Evolutionary conservation across 208 protist genomes (phyloP), one percentile per base, ranked within the genome.

Genomic region (Trypanosoma congolense): DNA sequence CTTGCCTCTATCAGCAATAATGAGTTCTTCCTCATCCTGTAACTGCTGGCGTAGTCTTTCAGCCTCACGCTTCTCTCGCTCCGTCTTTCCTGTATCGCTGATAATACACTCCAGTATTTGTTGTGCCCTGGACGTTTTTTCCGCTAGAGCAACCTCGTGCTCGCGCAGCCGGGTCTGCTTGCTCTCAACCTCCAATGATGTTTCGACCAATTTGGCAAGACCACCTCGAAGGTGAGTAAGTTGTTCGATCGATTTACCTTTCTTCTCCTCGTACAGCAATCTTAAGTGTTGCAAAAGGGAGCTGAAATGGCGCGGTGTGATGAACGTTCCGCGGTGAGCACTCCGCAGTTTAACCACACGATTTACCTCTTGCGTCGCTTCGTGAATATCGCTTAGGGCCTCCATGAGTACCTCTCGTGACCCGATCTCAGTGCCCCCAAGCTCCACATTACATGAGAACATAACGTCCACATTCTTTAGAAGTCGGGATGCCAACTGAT

Each of bases 221-320:
- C 98, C 98, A 44, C 80, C 87, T 67, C 95, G 96, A 4, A 99
- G 68, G 72, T 99, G 97, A 14, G 78, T 59, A 58, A 98, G 92
- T 68, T 98, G 91, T 66, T 98, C 96, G 24, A 85, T 80, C 12
- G 98, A 82, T 35, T 93, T 75, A 6, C 75, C 63, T 22, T 83
- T 63, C 74, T 99, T 99, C 62, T 98, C 91, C 5, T 71, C 57
- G 54, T 96, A 94, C n/a, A 99, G 61, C 1, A 70, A 22, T 25
- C 89, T 81, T 36, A 98, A 97, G 52, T 99, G 97, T 6, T 76
- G 81, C 46, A 99, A 96, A 52, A 96, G 96, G 60, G 99, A 97
- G 22, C 97, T 92, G 76, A 97, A 99, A 73, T 99, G 98, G 2
- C 98, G 85, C 50, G 98, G 98, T 1, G 98, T 99, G 41, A 99